Conservation (phyloP, 2,329 filamentous ascomycete genomes). For the Fusarium cyanostomum region DNA sequence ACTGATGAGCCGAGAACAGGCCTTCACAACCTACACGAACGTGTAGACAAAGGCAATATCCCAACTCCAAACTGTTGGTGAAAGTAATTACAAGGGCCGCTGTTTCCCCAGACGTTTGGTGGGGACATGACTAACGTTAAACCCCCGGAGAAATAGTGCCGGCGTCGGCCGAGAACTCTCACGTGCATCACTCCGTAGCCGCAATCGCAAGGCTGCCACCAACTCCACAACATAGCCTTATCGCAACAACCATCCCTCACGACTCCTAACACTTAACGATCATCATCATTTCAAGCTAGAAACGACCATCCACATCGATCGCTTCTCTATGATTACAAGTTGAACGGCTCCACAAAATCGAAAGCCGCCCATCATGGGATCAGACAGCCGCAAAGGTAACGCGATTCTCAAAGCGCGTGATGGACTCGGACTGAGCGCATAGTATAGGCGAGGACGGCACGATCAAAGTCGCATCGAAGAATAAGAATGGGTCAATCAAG, state of each 20-base stretch:
- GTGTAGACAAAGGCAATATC: too few relatives aligned
- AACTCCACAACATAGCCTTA: conserved; percentile 34
- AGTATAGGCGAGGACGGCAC: conserved; percentile 64
- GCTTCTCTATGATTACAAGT: background rate
- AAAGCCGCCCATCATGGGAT: conserved; percentile 29
- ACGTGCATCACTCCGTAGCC: conserved; percentile 37
- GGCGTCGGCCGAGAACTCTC: conserved; percentile 24
- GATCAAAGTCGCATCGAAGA: conserved; percentile 71
- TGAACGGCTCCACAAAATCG: background rate
- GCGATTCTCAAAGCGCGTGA: conserved; percentile 19
- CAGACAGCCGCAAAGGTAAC: conserved; percentile 46
- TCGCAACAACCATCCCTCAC: conserved; percentile 23
- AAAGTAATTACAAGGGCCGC: background rate
- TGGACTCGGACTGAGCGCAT: conserved; percentile 28
- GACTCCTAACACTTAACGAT: conserved; percentile 3
- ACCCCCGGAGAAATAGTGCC: conserved; percentile 33
- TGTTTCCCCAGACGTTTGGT: conserved; percentile 22
- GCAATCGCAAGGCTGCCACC: conserved; percentile 32
- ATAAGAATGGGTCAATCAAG: conserved; percentile 65
- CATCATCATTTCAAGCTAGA: conserved; percentile 9
- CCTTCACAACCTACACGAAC: background rate
- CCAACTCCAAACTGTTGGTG: too few relatives aligned
- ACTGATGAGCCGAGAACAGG: too few relatives aligned
- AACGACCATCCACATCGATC: background rate
- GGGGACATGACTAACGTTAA: conserved; percentile 1